Evolutionary conservation across 1,284 basidiomycete genomes (phyloP), one percentile per base, ranked within the genome.

Genomic region (Pseudozyma sp.): DNA sequence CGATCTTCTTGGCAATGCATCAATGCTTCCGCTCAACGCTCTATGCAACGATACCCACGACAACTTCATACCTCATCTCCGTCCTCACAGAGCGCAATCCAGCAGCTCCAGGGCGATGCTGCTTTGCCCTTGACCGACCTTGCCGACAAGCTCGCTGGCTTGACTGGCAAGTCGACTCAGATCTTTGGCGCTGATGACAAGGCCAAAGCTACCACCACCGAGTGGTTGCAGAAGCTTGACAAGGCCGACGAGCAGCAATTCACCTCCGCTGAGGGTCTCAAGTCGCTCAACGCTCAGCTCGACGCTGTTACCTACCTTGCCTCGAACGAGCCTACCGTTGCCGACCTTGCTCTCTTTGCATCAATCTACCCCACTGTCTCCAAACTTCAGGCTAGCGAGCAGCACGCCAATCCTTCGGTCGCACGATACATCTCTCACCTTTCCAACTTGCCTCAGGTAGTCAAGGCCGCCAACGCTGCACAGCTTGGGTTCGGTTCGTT

Each of bases 391-490:
- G 65, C 80, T 11, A 51, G 75, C 21, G 70, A 76, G 19, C 83
- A 85, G 70, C 79, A 85, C 52, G 73, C 78, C 40, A 69, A 70
- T 40, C 82, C 83, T 1, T 82, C 81, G 39, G 70, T 85, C 16
- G 75, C 76, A 54, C 81, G 83, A 59, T 85, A 82, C 62, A 70
- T 83, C 55, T 81, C 82, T 10, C 83, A 85, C 57, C 70, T 85
- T 58, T 82, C 81, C 45, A 76, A 82, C 49, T 58, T 81, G 25
- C 64, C 76, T 12, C 66, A 71, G 14, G 66, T 77, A 40, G 54
- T 52, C 16, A 70, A 71, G 31, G 71, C 63, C 44, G 54, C 65
- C 59, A 70, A 63, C 45, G 59, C 67, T 12, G 62, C 72, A 14
- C 73, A 78, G 56, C 74, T 74, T 25, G 70, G 63, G 12, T 70